A percentile compares a stretch with the other conserved stretches of the same genome.
Evolutionary conservation across 2,329 filamentous ascomycete species (phyloP).

Genomic region (Aspergillus sp.): DNA sequence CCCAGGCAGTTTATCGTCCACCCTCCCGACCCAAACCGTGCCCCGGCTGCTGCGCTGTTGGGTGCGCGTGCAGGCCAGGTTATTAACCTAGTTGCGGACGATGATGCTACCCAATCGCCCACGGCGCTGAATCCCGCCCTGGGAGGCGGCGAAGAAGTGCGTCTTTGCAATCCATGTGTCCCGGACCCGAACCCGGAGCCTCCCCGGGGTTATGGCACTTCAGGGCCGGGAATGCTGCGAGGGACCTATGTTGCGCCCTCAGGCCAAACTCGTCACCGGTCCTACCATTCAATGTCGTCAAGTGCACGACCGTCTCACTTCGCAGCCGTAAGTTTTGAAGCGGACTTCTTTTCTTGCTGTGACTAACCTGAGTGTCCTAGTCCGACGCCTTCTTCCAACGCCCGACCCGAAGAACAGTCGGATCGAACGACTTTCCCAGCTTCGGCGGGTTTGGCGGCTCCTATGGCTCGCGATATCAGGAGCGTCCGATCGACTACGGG

Average conservation of each 20-base stretch:
- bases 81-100: constrained; percentile 47
- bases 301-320: constrained; percentile 6
- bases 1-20: constrained; percentile 90
- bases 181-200: constrained; percentile 65
- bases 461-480: constrained; percentile 13
- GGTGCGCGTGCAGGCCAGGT: constrained; percentile 42
- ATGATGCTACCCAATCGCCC: constrained; percentile 22
- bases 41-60: constrained; percentile 42
- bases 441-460: constrained; percentile 15
- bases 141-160: constrained; percentile 65
- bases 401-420: constrained; percentile 24
- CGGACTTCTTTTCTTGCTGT: too few relatives aligned
- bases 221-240: constrained; percentile 14
- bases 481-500: constrained; percentile 16
- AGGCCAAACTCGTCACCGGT: constrained; percentile 21
- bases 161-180: constrained; percentile 70
- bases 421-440: constrained; percentile 21
- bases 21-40: constrained; percentile 55
- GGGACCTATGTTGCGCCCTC: constrained; percentile 7
- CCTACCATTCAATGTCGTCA: constrained; percentile 26
- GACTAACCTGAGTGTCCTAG: constrained; percentile 3
- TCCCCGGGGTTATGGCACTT: constrained; percentile 36
- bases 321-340: constrained; percentile 12
- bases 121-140: constrained; percentile 47
- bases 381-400: constrained; percentile 14